These are phyloP conservation scores for Nakazawaea pomicola DNA, from an alignment of 805 yeast genomes.

Conservation along the genomic window DNA sequence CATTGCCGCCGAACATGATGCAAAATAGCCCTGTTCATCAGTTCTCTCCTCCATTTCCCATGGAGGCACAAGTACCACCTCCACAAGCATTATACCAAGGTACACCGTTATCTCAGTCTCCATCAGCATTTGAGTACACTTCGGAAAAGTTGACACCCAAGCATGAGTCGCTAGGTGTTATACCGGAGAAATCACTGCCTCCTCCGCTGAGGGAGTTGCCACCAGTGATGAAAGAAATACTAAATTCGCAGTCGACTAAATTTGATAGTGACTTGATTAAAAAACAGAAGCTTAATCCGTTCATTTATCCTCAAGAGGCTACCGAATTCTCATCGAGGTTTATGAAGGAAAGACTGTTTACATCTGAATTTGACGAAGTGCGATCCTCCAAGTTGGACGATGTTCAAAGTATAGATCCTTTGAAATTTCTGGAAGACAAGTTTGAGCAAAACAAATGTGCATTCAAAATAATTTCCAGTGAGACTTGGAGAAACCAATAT, in stretches of 20 bases:
- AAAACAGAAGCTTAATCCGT: background rate
- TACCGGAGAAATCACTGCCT: too few species aligned
- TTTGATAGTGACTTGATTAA: background rate
- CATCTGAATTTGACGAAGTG: background rate
- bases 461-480: conserved; percentile 66
- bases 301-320: background rate
- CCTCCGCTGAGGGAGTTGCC: background rate
- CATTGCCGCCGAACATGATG: background rate
- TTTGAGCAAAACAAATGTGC: conserved; percentile 66
- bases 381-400: background rate
- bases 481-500: conserved; percentile 32
- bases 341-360: background rate
- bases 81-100: too few species aligned
- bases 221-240: background rate
- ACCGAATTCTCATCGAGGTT: background rate
- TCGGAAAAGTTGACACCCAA: too few species aligned
- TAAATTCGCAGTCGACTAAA: background rate
- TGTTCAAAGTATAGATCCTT: conserved; percentile 1
- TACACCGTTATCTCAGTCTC: too few species aligned
- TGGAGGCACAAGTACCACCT: too few species aligned
- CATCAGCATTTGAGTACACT: too few species aligned
- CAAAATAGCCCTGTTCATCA: background rate
- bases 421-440: conserved; percentile 16
- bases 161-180: too few species aligned
- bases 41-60: background rate